These are phyloP conservation scores for Phoenix roebelenii DNA, from an alignment of 176 grass and related monocot genomes.

Conservation along the genomic window DNA sequence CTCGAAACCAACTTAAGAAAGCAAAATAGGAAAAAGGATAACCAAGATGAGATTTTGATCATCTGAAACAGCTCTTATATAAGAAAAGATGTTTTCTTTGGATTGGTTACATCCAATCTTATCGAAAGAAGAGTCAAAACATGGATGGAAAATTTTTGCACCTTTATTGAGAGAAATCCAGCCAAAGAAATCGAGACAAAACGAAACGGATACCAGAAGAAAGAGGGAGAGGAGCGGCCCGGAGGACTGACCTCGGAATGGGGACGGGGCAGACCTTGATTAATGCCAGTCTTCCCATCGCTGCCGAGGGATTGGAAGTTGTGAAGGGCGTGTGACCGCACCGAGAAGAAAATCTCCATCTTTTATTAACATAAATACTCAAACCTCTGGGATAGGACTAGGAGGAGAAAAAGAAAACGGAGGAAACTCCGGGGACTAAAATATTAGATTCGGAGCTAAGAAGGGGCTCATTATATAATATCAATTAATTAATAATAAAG, in stretches of 20 bases:
- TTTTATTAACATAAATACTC: slow-evolving; percentile 19
- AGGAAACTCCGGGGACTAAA: slow-evolving; percentile 21
- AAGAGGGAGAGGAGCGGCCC: not conserved
- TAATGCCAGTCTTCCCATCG: no score
- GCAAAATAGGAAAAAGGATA: not conserved
- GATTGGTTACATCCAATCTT: slow-evolving; percentile 11
- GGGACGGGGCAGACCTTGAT: not conserved
- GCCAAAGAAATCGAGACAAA: not conserved
- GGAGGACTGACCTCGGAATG: slow-evolving; percentile 8
- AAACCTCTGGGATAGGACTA: not conserved
- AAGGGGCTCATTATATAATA: slow-evolving; percentile 16
- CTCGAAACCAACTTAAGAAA: slow-evolving; percentile 3
- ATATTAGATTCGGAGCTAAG: slow-evolving; percentile 25
- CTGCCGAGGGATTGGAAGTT: not conserved
- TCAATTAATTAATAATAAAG: not conserved
- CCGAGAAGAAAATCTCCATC: slow-evolving; percentile 1
- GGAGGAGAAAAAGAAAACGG: not conserved
- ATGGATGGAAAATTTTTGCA: no score
- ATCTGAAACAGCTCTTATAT: slow-evolving; percentile 10
- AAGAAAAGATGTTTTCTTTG: not conserved
- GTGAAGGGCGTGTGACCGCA: slow-evolving; percentile 12
- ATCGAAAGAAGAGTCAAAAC: not conserved
- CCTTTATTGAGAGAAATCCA: no score
- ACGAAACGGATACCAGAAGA: not conserved
- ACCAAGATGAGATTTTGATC: slow-evolving; percentile 12